Evolutionary conservation across 2,329 filamentous ascomycete genomes (phyloP), one percentile per base, ranked within the genome.

Genomic region (Sporothrix globosa): DNA sequence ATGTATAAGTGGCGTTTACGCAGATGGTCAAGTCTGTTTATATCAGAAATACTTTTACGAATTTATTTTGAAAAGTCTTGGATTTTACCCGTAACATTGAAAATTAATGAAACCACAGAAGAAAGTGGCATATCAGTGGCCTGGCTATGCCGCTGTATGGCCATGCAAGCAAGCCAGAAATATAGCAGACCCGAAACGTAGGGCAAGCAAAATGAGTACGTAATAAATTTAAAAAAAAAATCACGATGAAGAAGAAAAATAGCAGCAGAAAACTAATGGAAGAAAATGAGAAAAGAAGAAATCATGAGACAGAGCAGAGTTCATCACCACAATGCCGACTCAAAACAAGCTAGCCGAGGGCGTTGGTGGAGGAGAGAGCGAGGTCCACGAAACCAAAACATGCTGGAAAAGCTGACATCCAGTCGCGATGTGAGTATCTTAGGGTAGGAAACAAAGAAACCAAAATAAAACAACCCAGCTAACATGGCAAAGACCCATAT

Each of bases 1-100:
- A 27, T 46, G 21, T 39, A 63, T 63, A 46, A 21, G n/a, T 21
- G 58, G 58, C 39, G 58, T 63, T 46, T 21, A 27, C n/a, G 46
- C n/a, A 63, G 11, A 27, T 4, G 39, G 39, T 27, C 58, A 13
- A 13, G 1, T 21, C n/a, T 3, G 46, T 44, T 60, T 21, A 11
- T 24, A 24, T 61, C 44, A 44, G 1, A 17, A 10, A 44, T 44
- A 61, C 44, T 24, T 24, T 61, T 54, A 50, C n/a, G 34, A 34
- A 34, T 34, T 34, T 34, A 54, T 54, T 27, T 54, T 54, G 52
- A 21, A 54, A 5, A 54, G 24, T 27, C 17, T 24, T 34, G 34
- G 7, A 34, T 9, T 34, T 34, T 6, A 34, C 34, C 5, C 34
- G 34, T 34, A 9, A 34, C 41, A 13, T 14, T 44, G 41, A 44